These are phyloP conservation scores for Euphorbia tirucalli DNA, from an alignment of 345 rosid genomes.

Conservation along the genomic window DNA sequence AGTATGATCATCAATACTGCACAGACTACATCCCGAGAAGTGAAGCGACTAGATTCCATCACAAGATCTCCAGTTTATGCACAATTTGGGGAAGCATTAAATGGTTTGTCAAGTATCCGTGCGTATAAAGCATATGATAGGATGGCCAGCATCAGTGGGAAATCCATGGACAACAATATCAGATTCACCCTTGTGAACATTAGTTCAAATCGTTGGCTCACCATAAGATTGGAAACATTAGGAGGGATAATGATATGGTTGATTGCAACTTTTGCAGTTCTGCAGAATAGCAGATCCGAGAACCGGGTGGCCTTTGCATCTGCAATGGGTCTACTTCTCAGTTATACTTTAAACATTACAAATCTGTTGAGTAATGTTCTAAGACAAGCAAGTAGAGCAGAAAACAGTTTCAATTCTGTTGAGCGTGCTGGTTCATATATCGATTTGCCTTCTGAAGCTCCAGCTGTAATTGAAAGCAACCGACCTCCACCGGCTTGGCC, in stretches of 20 bases:
- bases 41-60: constrained; percentile 36
- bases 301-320: constrained; percentile 30
- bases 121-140: constrained; percentile 96
- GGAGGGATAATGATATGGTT: constrained; percentile 99
- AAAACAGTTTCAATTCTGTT: constrained; percentile 91
- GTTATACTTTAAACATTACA: constrained; percentile 87
- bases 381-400: constrained; percentile 96
- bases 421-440: constrained; percentile 87
- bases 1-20: background rate
- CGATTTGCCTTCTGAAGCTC: constrained; percentile 90
- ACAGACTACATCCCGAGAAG: constrained; percentile 51
- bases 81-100: constrained; percentile 36
- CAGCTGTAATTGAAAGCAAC: constrained; percentile 62
- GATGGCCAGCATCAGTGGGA: constrained; percentile 67
- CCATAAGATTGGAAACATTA: constrained; percentile 77
- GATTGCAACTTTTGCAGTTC: constrained; percentile 35
- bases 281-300: constrained; percentile 29
- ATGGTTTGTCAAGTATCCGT: constrained; percentile 36
- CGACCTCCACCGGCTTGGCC: constrained; percentile 99
- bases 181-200: constrained; percentile 32
- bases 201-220: constrained; percentile 57
- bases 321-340: constrained; percentile 85
- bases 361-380: constrained; percentile 73
- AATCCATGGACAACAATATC: constrained; percentile 34
- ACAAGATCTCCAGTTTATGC: constrained; percentile 35